phyloP scores from a whole-genome alignment of 2,329 filamentous ascomycete genomes.

The Ophiobolus disseminans region DNA sequence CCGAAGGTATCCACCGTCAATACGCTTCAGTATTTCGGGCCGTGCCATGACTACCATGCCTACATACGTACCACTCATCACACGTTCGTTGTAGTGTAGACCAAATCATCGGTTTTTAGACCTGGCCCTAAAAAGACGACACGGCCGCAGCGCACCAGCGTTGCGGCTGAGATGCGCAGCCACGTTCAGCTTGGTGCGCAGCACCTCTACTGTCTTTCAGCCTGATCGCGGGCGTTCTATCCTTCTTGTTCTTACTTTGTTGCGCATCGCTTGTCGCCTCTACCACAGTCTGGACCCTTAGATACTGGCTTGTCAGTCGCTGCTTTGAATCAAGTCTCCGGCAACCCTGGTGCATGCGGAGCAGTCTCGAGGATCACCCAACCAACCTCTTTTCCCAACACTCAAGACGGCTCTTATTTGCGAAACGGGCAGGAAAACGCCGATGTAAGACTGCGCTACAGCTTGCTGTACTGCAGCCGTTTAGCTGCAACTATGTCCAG shows the following conservation, averaged over 20 bases:
- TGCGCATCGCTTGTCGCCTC: not conserved
- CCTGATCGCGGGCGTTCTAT: constrained; percentile 2
- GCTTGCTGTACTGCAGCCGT: not conserved
- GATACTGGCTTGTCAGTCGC: not conserved
- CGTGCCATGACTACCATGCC: too few species aligned
- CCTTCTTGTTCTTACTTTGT: constrained; percentile 1
- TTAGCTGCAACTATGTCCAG: constrained; percentile 8
- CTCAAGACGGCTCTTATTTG: not conserved
- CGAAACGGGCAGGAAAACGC: not conserved
- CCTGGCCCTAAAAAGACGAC: too few species aligned
- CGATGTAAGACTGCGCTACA: not conserved
- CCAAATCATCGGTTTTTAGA: too few species aligned
- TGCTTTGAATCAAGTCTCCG: constrained; percentile 3
- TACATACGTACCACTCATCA: too few species aligned
- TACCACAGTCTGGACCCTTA: constrained; percentile 2
- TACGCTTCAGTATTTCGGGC: too few species aligned
- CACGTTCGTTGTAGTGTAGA: too few species aligned
- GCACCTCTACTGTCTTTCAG: constrained; percentile 11
- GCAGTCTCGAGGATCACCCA: too few species aligned
- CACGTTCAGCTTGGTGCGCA: too few species aligned
- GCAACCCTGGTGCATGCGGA: constrained; percentile 1
- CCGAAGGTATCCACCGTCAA: too few species aligned
- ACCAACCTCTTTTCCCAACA: not conserved
- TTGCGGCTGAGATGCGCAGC: too few species aligned
- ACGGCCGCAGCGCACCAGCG: too few species aligned